Base-by-base conservation (phyloP, 371 early-diverging fungal genomes). In the Mucor irregularis region DNA sequence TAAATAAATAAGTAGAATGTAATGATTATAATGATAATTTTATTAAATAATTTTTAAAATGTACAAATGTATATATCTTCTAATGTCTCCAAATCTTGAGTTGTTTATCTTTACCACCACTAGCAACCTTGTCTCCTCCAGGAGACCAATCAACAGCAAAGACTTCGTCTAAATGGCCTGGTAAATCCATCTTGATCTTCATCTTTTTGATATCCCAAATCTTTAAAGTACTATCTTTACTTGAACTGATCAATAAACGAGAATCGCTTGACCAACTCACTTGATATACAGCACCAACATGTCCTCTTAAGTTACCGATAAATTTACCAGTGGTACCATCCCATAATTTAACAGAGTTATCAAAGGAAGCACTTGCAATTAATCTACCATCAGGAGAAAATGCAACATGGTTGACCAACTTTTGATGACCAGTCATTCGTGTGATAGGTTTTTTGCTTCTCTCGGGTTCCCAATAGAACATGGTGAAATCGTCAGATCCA, bases 261-360 rank as follows among this genome's bases (percentile, higher is more conserved):
- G 90, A 89, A 66, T 98, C 99, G 4, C 93, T 80, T 3, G 95
- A 94, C 87, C 90, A 98, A 62, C 87, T 85, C 10, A 95, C 90
- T 76, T 95, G 95, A 78, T 96, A 97, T 4, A 97, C 97, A 7
- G 93, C 85, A 46, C 90, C 89, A 25, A 96, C 95, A 68, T 98
- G 98, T 26, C 97, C 98, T 29, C 95, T 85, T 28, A 97, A 82
- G 38, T 93, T 91, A 6, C 91, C 83, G 43, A 96, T 75, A 67
- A 97, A 98, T 82, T 91, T 91, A 59, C 99, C 99, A 1, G 90
- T 92, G 4, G 61, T 61, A 17, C 92, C 94, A 70, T 96, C 97
- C 99, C 99, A 99, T 24, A 99, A 64, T 78, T 98, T 98, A 34
- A 99, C 95, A 25, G 93, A 91, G 67, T 96, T 98, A 78, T 99